These are phyloP conservation scores for Penicillium sp. DNA, from an alignment of 2,329 filamentous ascomycete genomes.

Conservation along the genomic window DNA sequence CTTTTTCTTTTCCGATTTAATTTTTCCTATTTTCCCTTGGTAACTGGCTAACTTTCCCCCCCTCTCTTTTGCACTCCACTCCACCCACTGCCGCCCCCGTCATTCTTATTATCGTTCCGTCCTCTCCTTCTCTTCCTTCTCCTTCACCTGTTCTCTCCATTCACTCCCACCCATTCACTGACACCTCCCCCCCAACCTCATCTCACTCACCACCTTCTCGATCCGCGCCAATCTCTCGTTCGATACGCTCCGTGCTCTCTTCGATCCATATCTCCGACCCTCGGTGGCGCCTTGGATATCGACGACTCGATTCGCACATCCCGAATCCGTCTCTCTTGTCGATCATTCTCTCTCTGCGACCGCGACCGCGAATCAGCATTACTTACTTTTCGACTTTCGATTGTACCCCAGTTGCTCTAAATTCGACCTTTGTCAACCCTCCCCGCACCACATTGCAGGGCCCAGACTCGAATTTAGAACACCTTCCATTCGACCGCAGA, in stretches of 20 bases:
- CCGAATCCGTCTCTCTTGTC: constrained; percentile 4
- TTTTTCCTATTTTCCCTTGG: constrained; percentile 20
- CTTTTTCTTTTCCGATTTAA: constrained; percentile 22
- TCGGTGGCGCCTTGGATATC: constrained; percentile 21
- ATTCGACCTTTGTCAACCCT: constrained; percentile 21
- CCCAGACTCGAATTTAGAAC: constrained; percentile 18
- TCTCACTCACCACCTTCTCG: constrained; percentile 3
- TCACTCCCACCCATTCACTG: constrained; percentile 9
- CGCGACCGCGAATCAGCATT: not conserved
- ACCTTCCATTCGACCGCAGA: constrained; percentile 10
- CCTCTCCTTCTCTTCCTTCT: constrained; percentile 19
- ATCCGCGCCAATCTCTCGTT: constrained; percentile 25
- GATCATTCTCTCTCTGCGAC: not conserved
- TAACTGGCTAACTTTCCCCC: constrained; percentile 14
- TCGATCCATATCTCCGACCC: constrained; percentile 17
- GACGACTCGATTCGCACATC: not conserved
- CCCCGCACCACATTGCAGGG: constrained; percentile 24
- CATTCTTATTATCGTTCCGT: constrained; percentile 34
- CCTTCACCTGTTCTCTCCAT: constrained; percentile 20
- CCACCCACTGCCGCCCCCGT: constrained; percentile 30
- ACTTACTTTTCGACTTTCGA: constrained; percentile 10
- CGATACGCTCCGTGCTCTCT: constrained; percentile 21
- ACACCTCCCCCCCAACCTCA: not conserved
- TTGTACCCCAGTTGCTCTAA: constrained; percentile 23
- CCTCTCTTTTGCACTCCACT: constrained; percentile 30